Base-by-base conservation (phyloP, 2,329 filamentous ascomycete species). In the Cladosporium phlei region DNA sequence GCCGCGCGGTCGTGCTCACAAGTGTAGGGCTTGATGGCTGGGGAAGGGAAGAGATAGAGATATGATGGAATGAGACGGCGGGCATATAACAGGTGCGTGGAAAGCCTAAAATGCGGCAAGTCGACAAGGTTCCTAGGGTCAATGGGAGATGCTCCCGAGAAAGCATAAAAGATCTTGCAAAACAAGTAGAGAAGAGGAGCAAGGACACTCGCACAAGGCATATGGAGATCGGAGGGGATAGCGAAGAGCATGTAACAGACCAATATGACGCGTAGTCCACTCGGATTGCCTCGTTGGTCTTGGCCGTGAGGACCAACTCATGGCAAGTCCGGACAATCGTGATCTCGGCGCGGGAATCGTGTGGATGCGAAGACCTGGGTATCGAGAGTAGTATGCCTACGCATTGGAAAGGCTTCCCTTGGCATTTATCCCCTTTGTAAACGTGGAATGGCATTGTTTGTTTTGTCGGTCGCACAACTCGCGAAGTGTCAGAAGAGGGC, bases 201-300 rank as follows among this genome's bases (percentile, higher is more conserved):
- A 20, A 33, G 8, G 19, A 43, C 4, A 14, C 29, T 11, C 17
- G 39, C 29, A 25, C 19, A 22, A 19, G 20, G n/a, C 39, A 22
- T 19, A 19, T n/a, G 21, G 8, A 24, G 20, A 11, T n/a, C n/a
- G n/a, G n/a, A n/a, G n/a, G n/a, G n/a, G n/a, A n/a, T n/a, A 43
- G 27, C 28, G 39, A 43, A 43, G 29, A 25, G 33, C 39, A 33
- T 43, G 27, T 33, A 22, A 17, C 28, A 37, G 42, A 16, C 22
- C 24, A 29, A 29, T 37, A 45, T 45, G 42, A 45, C 42, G 42
- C 42, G 42, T 45, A 37, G 30, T 27, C 29, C 11, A 28, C 30
- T 19, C 21, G 16, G 20, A 9, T 32, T 24, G 32, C 27, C 24
- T 45, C 42, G 42, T 45, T 45, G 42, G 42, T 37, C 32, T 45